These are phyloP conservation scores for Caryopteris hybrid DNA, from an alignment of 305 asterid species.

Conservation along the genomic window DNA sequence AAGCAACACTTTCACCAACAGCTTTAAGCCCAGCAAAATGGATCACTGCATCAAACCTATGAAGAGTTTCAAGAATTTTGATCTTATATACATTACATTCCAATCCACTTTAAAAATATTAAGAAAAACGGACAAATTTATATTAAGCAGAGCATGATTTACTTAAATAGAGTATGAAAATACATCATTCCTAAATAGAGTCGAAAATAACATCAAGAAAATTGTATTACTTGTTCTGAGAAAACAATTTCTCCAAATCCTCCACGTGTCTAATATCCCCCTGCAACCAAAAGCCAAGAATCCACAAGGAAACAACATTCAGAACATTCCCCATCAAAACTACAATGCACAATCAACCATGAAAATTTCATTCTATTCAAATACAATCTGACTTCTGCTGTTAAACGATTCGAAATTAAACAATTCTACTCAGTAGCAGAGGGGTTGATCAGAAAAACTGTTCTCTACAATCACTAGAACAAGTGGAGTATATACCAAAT, in stretches of 20 bases:
- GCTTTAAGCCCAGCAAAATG: constrained; percentile 98
- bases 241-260: constrained; percentile 78
- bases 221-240: constrained; percentile 43
- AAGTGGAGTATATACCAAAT: constrained; percentile 35
- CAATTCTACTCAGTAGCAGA: too few species aligned
- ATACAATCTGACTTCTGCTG: too few species aligned
- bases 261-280: constrained; percentile 85
- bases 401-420: too few species aligned
- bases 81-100: not conserved
- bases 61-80: not conserved
- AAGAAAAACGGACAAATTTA: not conserved
- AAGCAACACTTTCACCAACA: constrained; percentile 89
- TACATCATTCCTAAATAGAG: not conserved
- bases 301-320: not conserved
- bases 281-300: constrained; percentile 39
- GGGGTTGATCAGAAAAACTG: too few species aligned
- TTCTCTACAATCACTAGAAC: not conserved
- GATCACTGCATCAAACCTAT: constrained; percentile 79
- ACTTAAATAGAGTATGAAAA: not conserved
- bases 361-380: too few species aligned
- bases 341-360: not conserved
- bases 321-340: not conserved
- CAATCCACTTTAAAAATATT: not conserved
- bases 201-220: not conserved
- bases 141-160: not conserved